A percentile compares a stretch with the other conserved stretches of the same genome.
Evolutionary conservation across 441 rosid genomes (phyloP).

Genomic region (Arabidopsis lyrata): DNA sequence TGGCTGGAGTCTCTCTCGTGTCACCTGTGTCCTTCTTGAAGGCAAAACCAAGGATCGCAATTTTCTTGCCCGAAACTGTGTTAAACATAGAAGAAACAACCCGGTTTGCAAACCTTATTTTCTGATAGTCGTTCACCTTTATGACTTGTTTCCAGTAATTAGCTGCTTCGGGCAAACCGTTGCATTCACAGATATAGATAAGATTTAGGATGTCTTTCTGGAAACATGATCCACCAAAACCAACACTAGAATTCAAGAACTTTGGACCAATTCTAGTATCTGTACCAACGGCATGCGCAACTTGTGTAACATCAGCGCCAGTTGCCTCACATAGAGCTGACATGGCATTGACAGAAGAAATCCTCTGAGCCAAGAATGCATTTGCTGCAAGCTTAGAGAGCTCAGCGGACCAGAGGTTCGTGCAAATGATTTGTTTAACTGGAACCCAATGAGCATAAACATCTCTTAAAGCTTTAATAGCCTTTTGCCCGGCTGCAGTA

Average conservation of each 20-base stretch:
- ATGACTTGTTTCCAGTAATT: slow-evolving; percentile 76
- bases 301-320: slow-evolving; percentile 64
- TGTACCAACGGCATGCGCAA: slow-evolving; percentile 62
- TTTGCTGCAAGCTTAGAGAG: slow-evolving; percentile 73
- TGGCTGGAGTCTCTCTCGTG: slow-evolving; percentile 75
- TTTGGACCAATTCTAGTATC: slow-evolving; percentile 68
- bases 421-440: slow-evolving; percentile 56
- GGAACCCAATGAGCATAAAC: slow-evolving; percentile 80
- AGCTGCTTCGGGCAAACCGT: slow-evolving; percentile 70
- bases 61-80: slow-evolving; percentile 63
- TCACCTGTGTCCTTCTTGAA: slow-evolving; percentile 79
- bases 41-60: slow-evolving; percentile 65
- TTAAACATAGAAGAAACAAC: slow-evolving; percentile 71
- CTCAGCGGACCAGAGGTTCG: slow-evolving; percentile 79
- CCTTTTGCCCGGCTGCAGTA: slow-evolving; percentile 61
- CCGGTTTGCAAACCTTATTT: slow-evolving; percentile 63
- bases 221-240: slow-evolving; percentile 79
- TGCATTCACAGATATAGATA: slow-evolving; percentile 70
- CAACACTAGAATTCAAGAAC: slow-evolving; percentile 70
- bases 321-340: slow-evolving; percentile 78
- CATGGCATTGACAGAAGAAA: slow-evolving; percentile 73
- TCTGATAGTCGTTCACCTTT: slow-evolving; percentile 74
- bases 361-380: slow-evolving; percentile 74
- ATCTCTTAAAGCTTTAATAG: slow-evolving; percentile 56
- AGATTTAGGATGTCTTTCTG: slow-evolving; percentile 70